Conservation (phyloP, 169 alveolate species). For the Pseudocohnilembus persalinus region DNA sequence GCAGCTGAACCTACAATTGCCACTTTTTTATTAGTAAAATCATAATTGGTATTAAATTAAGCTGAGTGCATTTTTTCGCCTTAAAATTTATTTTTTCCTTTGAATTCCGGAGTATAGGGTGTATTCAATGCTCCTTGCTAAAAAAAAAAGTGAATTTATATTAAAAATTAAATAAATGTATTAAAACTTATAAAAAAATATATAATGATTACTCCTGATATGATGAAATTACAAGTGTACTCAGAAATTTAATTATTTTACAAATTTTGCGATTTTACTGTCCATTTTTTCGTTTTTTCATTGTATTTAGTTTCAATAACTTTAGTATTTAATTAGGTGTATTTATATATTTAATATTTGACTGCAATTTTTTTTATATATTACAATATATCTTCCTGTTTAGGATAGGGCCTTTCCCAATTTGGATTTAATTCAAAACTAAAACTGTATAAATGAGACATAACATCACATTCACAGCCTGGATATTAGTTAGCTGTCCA, state of each 20-base stretch:
- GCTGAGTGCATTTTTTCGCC: not conserved
- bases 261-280: not conserved
- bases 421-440: not conserved
- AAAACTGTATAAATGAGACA: not conserved
- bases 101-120: not conserved
- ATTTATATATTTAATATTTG: too few relatives aligned
- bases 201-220: not conserved
- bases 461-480: not conserved
- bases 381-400: not conserved
- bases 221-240: too few relatives aligned
- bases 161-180: too few relatives aligned
- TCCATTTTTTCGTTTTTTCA: not conserved
- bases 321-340: not conserved
- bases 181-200: not conserved
- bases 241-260: not conserved
- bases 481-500: not conserved
- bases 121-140: not conserved
- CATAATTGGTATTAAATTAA: not conserved
- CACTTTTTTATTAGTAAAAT: not conserved
- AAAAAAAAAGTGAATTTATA: not conserved
- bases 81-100: not conserved
- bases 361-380: not conserved
- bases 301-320: not conserved
- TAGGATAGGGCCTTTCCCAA: not conserved
- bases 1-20: not conserved